A percentile compares a stretch with the other conserved stretches of the same genome.
These are phyloP conservation scores for Megacollybia platyphylla DNA, from an alignment of 1,284 basidiomycete species.

Conservation along the genomic window DNA sequence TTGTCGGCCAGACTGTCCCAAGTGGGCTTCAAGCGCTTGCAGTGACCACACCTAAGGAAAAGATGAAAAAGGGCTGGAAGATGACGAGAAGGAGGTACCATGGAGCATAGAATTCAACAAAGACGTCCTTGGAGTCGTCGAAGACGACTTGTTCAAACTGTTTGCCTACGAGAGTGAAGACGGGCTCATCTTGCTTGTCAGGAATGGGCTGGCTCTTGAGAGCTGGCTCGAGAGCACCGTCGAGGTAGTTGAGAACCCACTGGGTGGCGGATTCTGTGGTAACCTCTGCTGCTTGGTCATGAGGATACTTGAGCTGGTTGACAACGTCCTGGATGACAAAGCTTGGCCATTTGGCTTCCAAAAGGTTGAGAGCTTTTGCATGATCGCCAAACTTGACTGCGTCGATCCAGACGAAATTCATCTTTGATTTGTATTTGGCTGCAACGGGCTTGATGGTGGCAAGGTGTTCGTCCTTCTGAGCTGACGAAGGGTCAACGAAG, in stretches of 20 bases:
- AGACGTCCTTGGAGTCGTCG: slow-evolving; percentile 88
- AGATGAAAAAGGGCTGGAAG: slow-evolving; percentile 9
- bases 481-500: slow-evolving; percentile 77
- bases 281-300: slow-evolving; percentile 56
- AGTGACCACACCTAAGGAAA: slow-evolving; percentile 72
- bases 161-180: slow-evolving; percentile 80
- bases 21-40: slow-evolving; percentile 91
- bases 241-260: slow-evolving; percentile 58
- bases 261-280: slow-evolving; percentile 42
- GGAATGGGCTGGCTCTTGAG: slow-evolving; percentile 91
- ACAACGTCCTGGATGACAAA: slow-evolving; percentile 88
- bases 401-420: slow-evolving; percentile 99
- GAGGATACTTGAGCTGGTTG: slow-evolving; percentile 84
- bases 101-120: slow-evolving; percentile 94
- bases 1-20: slow-evolving; percentile 90
- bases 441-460: slow-evolving; percentile 70
- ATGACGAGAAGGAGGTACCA: slow-evolving; percentile 47
- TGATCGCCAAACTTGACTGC: slow-evolving; percentile 92
- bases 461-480: slow-evolving; percentile 56
- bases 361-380: slow-evolving; percentile 87
- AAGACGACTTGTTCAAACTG: slow-evolving; percentile 82
- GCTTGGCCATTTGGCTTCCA: slow-evolving; percentile 78
- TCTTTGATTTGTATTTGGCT: slow-evolving; percentile 68
- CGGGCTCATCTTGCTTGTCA: slow-evolving; percentile 70
- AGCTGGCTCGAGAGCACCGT: slow-evolving; percentile 68